Evolutionary conservation across 2,329 filamentous ascomycete genomes (phyloP), one percentile per base, ranked within the genome.

Genomic region (Fusarium setosum): DNA sequence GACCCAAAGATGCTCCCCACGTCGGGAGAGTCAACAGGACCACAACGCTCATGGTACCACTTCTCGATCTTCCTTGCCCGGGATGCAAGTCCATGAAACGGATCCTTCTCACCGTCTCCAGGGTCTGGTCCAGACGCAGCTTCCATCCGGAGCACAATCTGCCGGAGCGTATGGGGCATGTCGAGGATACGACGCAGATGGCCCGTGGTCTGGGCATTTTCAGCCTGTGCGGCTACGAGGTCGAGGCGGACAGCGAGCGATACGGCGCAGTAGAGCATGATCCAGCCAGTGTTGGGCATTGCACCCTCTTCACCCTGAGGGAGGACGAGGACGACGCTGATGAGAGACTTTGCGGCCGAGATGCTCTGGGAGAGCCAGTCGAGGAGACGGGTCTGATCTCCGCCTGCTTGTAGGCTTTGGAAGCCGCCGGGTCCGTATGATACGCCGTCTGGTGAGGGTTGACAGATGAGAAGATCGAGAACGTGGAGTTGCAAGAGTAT

Each of bases 321-420:
- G 1, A 76, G 64, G 1, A 70, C 58, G 13, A 76, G 64, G 1
- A 75, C 61, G 1, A 75, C 61, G 17, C 68, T 74, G 0, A 75
- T 70, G 1, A 76, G 68, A 1, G 72, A 71, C 24, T 75, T 76
- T 6, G 73, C 73, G 1, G 73, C 74, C 0, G 70, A 70, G 20
- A 75, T 73, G 37, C 73, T 76, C 10, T 75, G 74, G 0, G 74
- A 76, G 1, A 77, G 35, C 63, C 71, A 75, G 7, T 74, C 65
- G 1, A 76, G 42, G 4, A 75, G 58, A 2, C 58, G 56, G 1
- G n/a, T 44, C 17, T 67, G 63, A 13, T 67, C 61, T 10, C 60
- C 49, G 23, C 47, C 59, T 32, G 52, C 57, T 38, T 59, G 65
- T 9, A 60, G 56, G 20, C 59, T 66, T n/a, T 72, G 68, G 20